A percentile compares a stretch with the other conserved stretches of the same genome.
phyloP scores from a whole-genome alignment of 2,329 filamentous ascomycete genomes.

The Monosporascus cannonballus region DNA sequence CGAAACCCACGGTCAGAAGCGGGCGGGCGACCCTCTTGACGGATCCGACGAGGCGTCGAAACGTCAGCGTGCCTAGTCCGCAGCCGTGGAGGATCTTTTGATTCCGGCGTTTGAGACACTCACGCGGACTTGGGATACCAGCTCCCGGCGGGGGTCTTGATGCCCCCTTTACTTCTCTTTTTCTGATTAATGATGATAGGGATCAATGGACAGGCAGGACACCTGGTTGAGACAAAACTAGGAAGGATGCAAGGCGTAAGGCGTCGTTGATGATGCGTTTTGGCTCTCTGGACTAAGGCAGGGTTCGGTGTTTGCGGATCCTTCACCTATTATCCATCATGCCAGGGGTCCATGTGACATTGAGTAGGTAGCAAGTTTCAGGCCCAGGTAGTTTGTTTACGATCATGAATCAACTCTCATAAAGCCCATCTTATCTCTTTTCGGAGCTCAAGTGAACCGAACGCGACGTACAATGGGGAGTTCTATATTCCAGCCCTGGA shows the following conservation, averaged over 20 bases:
- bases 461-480: no score
- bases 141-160: not conserved
- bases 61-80: conserved; percentile 25
- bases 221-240: not conserved
- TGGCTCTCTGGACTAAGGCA: not conserved
- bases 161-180: conserved; percentile 1
- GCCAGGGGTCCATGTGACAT: not conserved
- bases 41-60: conserved; percentile 23
- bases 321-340: not conserved
- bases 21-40: conserved; percentile 31
- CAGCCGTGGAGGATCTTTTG: conserved; percentile 6
- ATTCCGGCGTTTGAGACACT: conserved; percentile 6
- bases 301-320: not conserved
- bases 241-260: not conserved
- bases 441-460: not conserved
- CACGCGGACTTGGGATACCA: not conserved
- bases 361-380: not conserved
- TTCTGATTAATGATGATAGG: not conserved
- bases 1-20: conserved; percentile 37
- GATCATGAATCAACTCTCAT: not conserved
- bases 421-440: not conserved
- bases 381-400: not conserved
- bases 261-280: not conserved
- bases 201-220: not conserved
- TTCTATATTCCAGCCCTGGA: no score